Base-by-base conservation (phyloP, 306 rosid species). In the Astragalus glycyphyllos region DNA sequence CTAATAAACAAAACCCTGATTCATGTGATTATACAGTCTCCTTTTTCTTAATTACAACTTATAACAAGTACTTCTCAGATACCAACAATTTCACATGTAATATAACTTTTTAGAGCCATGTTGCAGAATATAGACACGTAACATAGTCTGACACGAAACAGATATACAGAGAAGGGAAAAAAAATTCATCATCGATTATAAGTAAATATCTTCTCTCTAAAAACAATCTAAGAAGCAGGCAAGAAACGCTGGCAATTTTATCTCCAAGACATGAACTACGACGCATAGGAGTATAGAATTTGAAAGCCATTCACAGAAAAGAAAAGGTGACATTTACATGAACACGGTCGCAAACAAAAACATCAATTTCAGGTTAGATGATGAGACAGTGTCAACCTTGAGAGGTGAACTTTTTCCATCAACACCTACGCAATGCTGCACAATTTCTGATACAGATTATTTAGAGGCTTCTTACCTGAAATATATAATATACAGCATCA, bases 401-500 rank as follows among this genome's bases (percentile, higher is more conserved):
- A 45, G 38, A 42, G 60, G 70, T 29, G 51, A 65, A n/a, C 60
- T 49, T 4, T 14, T 7, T 2, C 61, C 4, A 61, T 46, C 59
- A 75, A 69, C 73, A 58, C 56, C 31, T 55, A 62, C 44, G 50
- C 60, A 73, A 48, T 7, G 50, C 63, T 0, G 8, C 67, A 64
- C 58, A 81, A 67, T 71, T 68, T 59, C 38, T 63, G 50, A 69
- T 40, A 51, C 63, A 65, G 53, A 75, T 38, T 69, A 74, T 23
- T 17, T 57, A 57, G 34, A 46, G 44, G 60, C 55, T 67, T 35
- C 65, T 60, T 61, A 90, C 98, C 89, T 93, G 96, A 79, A 84
- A 93, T 58, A 93, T 80, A 81, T 90, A 93, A 78, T 87, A 90
- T 56, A 93, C 54, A 45, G 96, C 86, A 79, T 86, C 96, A 15